These are phyloP conservation scores for Sarocladiaceae sp. DNA, from an alignment of 2,329 filamentous ascomycete genomes.

Conservation along the genomic window DNA sequence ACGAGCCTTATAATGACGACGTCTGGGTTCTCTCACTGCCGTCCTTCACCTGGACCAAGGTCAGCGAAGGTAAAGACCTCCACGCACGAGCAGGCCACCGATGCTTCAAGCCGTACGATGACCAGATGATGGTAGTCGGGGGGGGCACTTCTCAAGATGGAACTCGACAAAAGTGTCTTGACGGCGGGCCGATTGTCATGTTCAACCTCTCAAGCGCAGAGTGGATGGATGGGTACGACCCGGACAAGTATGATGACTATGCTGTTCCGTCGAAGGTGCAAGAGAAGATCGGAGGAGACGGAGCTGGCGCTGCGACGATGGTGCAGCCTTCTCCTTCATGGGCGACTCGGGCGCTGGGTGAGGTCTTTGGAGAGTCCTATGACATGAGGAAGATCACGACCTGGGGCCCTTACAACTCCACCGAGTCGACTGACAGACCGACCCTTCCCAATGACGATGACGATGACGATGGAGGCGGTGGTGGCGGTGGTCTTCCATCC, in stretches of 20 bases:
- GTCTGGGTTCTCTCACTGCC: slow-evolving; percentile 79
- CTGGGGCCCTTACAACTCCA: slow-evolving; percentile 53
- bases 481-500: slow-evolving; percentile 36
- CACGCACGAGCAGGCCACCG: slow-evolving; percentile 66
- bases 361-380: slow-evolving; percentile 51
- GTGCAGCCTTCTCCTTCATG: slow-evolving; percentile 57
- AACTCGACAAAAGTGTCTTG: slow-evolving; percentile 35
- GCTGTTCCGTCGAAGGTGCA: slow-evolving; percentile 59
- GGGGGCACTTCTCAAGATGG: slow-evolving; percentile 45
- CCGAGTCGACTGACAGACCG: slow-evolving; percentile 18
- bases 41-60: slow-evolving; percentile 69
- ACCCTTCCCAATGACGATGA: slow-evolving; percentile 16
- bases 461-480: slow-evolving; percentile 18
- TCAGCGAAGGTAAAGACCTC: slow-evolving; percentile 37
- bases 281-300: slow-evolving; percentile 60
- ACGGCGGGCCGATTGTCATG: slow-evolving; percentile 49
- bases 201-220: slow-evolving; percentile 65
- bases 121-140: slow-evolving; percentile 74
- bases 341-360: slow-evolving; percentile 38
- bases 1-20: slow-evolving; percentile 48
- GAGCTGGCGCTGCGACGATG: slow-evolving; percentile 61
- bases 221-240: slow-evolving; percentile 68
- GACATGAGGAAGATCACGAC: slow-evolving; percentile 47
- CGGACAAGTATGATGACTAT: slow-evolving; percentile 58
- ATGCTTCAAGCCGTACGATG: slow-evolving; percentile 69